Conservation (phyloP, 176 grass and related monocot genomes). For the Paspalum vaginatum region DNA sequence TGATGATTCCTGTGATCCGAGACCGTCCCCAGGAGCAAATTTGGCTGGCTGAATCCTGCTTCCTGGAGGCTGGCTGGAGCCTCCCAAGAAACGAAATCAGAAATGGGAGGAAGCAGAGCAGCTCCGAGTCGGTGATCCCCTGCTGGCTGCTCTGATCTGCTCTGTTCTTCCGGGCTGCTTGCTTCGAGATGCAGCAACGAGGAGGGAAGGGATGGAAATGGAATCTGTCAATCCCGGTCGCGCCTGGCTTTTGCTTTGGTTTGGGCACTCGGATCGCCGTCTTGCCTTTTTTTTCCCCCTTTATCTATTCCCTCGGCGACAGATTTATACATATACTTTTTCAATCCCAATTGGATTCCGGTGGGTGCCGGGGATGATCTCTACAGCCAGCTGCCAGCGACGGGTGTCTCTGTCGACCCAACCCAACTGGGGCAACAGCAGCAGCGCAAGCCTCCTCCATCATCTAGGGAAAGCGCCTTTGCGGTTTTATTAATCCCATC, state of each 20-base stretch:
- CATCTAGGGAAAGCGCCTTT: slow-evolving; percentile 31
- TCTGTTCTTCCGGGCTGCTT: neutral
- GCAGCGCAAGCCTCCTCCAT: slow-evolving; percentile 12
- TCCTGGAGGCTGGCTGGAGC: neutral
- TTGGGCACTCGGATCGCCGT: neutral
- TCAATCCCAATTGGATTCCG: neutral
- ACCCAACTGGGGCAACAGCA: slow-evolving; percentile 1
- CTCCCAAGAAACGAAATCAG: neutral
- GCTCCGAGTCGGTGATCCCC: neutral
- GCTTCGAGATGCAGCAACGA: neutral
- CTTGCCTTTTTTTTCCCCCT: neutral
- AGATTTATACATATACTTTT: neutral
- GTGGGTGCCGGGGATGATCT: slow-evolving; percentile 28
- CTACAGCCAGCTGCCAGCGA: too few species aligned
- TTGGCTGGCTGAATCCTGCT: neutral
- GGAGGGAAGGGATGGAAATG: neutral
- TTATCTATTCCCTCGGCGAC: neutral
- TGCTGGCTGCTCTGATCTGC: neutral
- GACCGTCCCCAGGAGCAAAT: neutral
- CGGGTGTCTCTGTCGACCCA: slow-evolving; percentile 7
- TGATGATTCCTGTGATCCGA: neutral
- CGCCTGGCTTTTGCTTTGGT: slow-evolving; percentile 35
- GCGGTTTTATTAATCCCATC: neutral
- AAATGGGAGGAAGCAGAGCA: slow-evolving; percentile 11
- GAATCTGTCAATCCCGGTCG: slow-evolving; percentile 32